Conservation (phyloP, 2,329 filamentous ascomycete genomes). For the Aspergillus pseudoviridinutans region DNA sequence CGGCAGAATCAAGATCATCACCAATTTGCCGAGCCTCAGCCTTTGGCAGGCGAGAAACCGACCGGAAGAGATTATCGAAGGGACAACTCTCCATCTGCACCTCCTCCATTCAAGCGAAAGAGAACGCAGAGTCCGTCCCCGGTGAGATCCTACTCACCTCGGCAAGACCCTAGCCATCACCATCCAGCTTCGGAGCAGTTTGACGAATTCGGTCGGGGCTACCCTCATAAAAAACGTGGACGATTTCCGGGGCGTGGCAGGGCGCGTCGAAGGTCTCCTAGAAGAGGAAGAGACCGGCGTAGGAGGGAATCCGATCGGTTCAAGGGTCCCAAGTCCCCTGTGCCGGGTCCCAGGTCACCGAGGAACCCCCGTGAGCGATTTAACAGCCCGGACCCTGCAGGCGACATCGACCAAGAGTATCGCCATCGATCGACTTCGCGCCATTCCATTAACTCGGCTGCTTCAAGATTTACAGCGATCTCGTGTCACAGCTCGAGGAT, state of each 20-base stretch:
- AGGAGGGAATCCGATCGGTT: constrained; percentile 28
- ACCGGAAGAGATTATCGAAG: constrained; percentile 24
- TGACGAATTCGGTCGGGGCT: constrained; percentile 37
- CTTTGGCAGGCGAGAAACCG: constrained; percentile 13
- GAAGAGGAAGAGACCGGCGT: constrained; percentile 31
- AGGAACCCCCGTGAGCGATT: constrained; percentile 26
- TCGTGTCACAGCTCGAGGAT: constrained; percentile 21
- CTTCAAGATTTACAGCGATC: constrained; percentile 28
- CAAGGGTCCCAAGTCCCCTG: constrained; percentile 31
- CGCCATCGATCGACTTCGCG: constrained; percentile 33
- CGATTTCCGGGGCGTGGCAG: constrained; percentile 30
- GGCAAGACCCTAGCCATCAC: constrained; percentile 17
- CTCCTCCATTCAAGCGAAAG: constrained; percentile 34
- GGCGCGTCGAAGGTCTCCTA: constrained; percentile 31
- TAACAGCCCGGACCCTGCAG: constrained; percentile 24
- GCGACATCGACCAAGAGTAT: constrained; percentile 22
- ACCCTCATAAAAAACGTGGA: constrained; percentile 32
- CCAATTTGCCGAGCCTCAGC: constrained; percentile 20
- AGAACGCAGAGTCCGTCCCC: constrained; percentile 42
- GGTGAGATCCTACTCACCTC: constrained; percentile 24
- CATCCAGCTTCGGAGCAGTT: constrained; percentile 25
- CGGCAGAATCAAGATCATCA: constrained; percentile 20
- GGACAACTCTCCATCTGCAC: constrained; percentile 29
- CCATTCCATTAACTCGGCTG: constrained; percentile 29
- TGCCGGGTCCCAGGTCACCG: constrained; percentile 22